phyloP scores from a whole-genome alignment of 768 basidiomycete species.

The Russula emetica region DNA sequence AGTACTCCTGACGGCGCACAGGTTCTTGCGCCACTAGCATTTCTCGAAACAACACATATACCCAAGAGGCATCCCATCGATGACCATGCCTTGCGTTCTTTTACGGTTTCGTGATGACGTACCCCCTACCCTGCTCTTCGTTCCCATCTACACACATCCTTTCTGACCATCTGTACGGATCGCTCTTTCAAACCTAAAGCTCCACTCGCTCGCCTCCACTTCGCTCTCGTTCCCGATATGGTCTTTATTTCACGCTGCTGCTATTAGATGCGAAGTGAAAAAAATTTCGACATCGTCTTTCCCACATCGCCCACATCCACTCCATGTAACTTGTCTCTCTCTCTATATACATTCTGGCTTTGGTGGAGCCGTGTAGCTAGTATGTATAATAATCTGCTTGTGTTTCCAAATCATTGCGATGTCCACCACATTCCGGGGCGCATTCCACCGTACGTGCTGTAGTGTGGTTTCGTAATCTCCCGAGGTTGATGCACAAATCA shows the following conservation, averaged over 20 bases:
- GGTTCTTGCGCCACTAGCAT: conserved; percentile 57
- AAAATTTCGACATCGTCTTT: not conserved
- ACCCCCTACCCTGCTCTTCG: not conserved
- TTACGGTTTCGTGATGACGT: conserved; percentile 35
- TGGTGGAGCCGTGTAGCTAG: conserved; percentile 22
- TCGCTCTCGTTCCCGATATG: not conserved
- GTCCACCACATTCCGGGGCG: not conserved
- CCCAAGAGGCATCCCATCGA: conserved; percentile 65
- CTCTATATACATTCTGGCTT: conserved; percentile 6
- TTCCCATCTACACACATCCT: conserved; percentile 19
- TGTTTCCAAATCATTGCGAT: not conserved
- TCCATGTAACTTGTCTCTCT: conserved; percentile 3
- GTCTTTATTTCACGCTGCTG: not conserved
- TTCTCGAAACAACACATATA: conserved; percentile 56
- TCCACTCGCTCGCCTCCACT: not conserved
- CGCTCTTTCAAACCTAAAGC: not conserved
- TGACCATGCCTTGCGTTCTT: conserved; percentile 64
- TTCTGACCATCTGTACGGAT: conserved; percentile 20
- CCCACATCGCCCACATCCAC: conserved; percentile 11
- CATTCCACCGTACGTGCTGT: not conserved
- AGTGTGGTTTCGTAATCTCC: not conserved
- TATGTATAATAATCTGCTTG: conserved; percentile 17
- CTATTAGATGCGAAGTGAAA: conserved; percentile 1
- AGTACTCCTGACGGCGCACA: conserved; percentile 25
- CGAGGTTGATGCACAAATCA: conserved; percentile 5